Evolutionary conservation across 352 stramenopile species (phyloP), one percentile per base, ranked within the genome.

Genomic region (Phytophthora citrophthora): DNA sequence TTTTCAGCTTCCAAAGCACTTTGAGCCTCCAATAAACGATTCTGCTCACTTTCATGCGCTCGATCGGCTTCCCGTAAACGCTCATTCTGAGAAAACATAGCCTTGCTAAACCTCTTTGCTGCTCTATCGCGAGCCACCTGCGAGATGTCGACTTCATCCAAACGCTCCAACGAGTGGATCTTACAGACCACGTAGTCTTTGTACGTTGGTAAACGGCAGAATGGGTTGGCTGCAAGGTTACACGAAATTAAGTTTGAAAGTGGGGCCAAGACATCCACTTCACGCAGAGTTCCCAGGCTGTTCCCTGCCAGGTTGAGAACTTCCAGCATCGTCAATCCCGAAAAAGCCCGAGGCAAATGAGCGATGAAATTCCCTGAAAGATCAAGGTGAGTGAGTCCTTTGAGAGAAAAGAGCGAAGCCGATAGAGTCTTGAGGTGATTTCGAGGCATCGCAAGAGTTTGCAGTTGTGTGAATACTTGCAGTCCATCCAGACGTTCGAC

Each of bases 341-440:
- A 61, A 49, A 95, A 85, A 7, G 62, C 69, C 5, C 73, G 72
- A 8, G 87, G 85, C 16, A 95, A 83, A 56, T 94, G 85, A 11
- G 69, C 74, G 23, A 95, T 90, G 44, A 91, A 93, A 58, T 95
- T 95, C 24, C 87, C 87, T 1, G 82, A 90, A 9, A 95, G 36
- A 52, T 95, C 83, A 39, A 94, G 57, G 11, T 76, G 62, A 6
- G 61, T 74, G 9, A 94, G 64, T 4, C 55, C 55, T 15, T 63
- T 66, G 5, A 92, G 70, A 13, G 60, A 48, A 52, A 83, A 88
- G 7, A 94, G 54, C n/a, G 68, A 39, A 12, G 60, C 55, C 2
- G 74, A 74, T 27, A 95, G 57, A 2, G 55, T 72, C 52, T 93
- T 93, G 36, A 95, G 49, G 45, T 93, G 79, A 60, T 95, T 95